Evolutionary conservation across 225 moss, liverwort and hornwort genomes (phyloP).

Genomic region (Pseudisothecium myosuroides): DNA sequence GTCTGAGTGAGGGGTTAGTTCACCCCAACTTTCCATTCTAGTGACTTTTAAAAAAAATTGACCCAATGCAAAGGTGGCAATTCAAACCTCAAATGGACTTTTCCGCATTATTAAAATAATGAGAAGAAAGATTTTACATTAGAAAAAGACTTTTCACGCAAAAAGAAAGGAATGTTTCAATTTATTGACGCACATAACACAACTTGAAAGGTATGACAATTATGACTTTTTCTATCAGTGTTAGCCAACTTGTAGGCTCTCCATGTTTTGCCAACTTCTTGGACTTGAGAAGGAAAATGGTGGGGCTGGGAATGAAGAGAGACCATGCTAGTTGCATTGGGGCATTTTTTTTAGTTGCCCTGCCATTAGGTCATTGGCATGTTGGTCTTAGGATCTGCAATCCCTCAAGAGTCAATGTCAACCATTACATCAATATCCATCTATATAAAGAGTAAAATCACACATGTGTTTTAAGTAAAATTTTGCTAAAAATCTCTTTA

Average conservation of each 20-base stretch:
- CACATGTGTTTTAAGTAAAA: no score
- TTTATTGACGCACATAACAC: background rate
- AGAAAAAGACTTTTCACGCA: no score
- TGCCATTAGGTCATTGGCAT: accelerated
- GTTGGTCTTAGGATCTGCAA: no score
- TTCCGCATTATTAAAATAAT: background rate
- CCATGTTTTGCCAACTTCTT: accelerated
- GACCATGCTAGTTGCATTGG: background rate
- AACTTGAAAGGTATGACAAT: background rate
- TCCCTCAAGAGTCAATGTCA: accelerated
- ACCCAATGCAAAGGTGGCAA: accelerated
- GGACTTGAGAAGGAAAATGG: background rate
- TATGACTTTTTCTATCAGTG: background rate
- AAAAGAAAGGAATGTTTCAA: background rate
- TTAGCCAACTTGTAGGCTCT: background rate
- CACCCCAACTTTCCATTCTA: no score
- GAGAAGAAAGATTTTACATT: background rate
- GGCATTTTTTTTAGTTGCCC: background rate
- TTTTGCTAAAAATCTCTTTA: no score
- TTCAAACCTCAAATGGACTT: background rate
- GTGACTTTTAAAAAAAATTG: no score
- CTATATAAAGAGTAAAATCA: background rate
- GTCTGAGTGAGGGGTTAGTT: no score
- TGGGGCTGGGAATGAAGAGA: accelerated
- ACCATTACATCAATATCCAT: background rate